phyloP scores from a whole-genome alignment of 345 rosid genomes.

The Draba incana region DNA sequence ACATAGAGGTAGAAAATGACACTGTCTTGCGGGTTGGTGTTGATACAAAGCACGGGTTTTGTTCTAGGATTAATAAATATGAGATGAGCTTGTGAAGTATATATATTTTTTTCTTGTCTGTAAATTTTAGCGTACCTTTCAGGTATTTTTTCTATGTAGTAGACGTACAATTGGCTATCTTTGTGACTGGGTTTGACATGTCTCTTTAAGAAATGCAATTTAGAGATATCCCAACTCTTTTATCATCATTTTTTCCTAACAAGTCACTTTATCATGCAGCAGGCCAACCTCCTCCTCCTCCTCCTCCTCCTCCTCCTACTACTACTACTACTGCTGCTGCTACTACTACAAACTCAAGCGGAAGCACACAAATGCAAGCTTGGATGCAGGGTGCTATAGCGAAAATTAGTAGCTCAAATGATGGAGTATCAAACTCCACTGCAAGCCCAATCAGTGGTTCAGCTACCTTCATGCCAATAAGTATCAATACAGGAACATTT shows the following conservation, averaged over 20 bases:
- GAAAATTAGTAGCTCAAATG: conserved; percentile 85
- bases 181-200: conserved; percentile 14
- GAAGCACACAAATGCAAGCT: conserved; percentile 97
- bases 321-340: no score
- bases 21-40: conserved; percentile 6
- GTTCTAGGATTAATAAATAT: conserved; percentile 22
- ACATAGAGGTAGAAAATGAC: conserved; percentile 8
- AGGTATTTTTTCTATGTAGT: neutral
- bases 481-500: conserved; percentile 98
- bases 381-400: conserved; percentile 99
- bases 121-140: conserved; percentile 5
- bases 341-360: conserved; percentile 77
- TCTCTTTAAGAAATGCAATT: conserved; percentile 18
- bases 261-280: conserved; percentile 47
- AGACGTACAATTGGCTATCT: conserved; percentile 12
- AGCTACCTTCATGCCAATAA: conserved; percentile 88
- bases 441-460: conserved; percentile 83
- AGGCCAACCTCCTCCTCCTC: conserved; percentile 52
- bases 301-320: no score
- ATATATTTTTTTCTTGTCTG: neutral
- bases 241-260: conserved; percentile 31
- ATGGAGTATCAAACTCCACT: conserved; percentile 67
- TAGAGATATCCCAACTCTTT: conserved; percentile 18
- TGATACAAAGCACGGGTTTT: conserved; percentile 8
- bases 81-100: conserved; percentile 10